Percentiles rank a stretch among this genome's conserved stretches.
Evolutionary conservation across 2,329 filamentous ascomycete genomes (phyloP).

Genomic region (Blastomyces emzantsi): DNA sequence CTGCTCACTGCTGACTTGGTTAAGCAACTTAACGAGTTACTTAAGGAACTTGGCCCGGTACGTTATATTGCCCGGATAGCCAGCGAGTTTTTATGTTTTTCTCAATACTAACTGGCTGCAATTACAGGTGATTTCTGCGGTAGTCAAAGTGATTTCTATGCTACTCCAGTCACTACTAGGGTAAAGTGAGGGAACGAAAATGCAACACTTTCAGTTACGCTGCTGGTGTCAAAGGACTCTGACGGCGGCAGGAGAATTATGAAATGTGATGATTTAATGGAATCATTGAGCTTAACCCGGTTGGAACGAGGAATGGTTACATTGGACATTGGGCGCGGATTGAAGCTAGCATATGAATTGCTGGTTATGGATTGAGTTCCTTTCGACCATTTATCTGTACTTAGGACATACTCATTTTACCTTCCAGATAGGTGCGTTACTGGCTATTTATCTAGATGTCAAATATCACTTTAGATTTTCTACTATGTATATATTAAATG

Average conservation of each 20-base stretch:
- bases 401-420: not conserved
- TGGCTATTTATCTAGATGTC: not conserved
- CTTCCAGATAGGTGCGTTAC: not conserved
- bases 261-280: not conserved
- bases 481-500: too few species aligned
- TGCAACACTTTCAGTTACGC: not conserved
- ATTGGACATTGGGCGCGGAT: not conserved
- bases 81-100: not conserved
- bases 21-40: constrained; percentile 1
- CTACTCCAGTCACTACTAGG: not conserved
- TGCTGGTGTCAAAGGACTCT: not conserved
- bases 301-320: not conserved
- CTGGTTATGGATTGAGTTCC: not conserved
- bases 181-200: not conserved
- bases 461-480: not conserved
- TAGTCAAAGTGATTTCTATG: constrained; percentile 3
- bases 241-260: not conserved
- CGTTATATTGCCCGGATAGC: not conserved
- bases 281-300: not conserved
- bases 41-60: constrained; percentile 7
- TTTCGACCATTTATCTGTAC: not conserved
- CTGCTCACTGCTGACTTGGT: constrained; percentile 9
- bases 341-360: not conserved
- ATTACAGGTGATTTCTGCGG: constrained; percentile 1
- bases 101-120: not conserved